A percentile compares a stretch with the other conserved stretches of the same genome.
phyloP scores from a whole-genome alignment of 805 yeast species.

The Wickerhamiella allomyrinae region DNA sequence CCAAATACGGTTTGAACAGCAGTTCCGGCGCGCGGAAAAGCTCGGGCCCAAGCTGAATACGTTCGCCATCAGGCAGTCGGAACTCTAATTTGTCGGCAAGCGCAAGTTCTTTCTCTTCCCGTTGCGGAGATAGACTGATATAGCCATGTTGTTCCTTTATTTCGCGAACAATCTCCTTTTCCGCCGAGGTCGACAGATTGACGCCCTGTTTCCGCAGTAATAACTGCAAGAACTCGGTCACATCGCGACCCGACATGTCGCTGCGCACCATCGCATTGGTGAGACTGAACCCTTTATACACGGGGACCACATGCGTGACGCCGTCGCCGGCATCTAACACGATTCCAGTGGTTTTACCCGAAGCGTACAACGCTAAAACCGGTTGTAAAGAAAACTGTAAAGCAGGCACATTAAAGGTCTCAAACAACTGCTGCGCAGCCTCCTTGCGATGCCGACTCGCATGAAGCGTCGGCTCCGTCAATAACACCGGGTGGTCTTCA shows the following conservation, averaged over 20 bases:
- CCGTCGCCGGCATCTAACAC: slow-evolving; percentile 92
- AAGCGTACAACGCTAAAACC: slow-evolving; percentile 68
- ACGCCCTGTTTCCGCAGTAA: slow-evolving; percentile 60
- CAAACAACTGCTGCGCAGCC: slow-evolving; percentile 54
- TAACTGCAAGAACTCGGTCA: slow-evolving; percentile 59
- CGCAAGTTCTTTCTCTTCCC: slow-evolving; percentile 35
- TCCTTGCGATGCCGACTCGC: slow-evolving; percentile 46
- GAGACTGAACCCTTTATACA: slow-evolving; percentile 75
- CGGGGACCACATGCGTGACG: slow-evolving; percentile 75
- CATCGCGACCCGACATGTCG: slow-evolving; percentile 77
- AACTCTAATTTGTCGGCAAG: slow-evolving; percentile 24
- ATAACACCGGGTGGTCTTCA: slow-evolving; percentile 75
- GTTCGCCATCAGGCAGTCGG: slow-evolving; percentile 75
- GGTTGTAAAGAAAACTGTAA: slow-evolving; percentile 62
- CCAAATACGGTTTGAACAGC: slow-evolving; percentile 62
- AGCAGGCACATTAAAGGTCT: slow-evolving; percentile 63
- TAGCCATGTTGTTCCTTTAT: slow-evolving; percentile 67
- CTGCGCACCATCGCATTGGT: slow-evolving; percentile 58
- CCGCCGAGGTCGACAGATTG: slow-evolving; percentile 54
- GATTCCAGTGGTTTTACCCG: slow-evolving; percentile 82
- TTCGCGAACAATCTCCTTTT: slow-evolving; percentile 61
- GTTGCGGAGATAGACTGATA: slow-evolving; percentile 39
- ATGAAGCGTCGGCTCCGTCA: slow-evolving; percentile 83
- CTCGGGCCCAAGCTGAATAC: slow-evolving; percentile 48
- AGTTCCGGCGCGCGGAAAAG: slow-evolving; percentile 65